These are phyloP conservation scores for Rutidosis leptorrhynchoides DNA, from an alignment of 129 eudicot species.

Conservation along the genomic window DNA sequence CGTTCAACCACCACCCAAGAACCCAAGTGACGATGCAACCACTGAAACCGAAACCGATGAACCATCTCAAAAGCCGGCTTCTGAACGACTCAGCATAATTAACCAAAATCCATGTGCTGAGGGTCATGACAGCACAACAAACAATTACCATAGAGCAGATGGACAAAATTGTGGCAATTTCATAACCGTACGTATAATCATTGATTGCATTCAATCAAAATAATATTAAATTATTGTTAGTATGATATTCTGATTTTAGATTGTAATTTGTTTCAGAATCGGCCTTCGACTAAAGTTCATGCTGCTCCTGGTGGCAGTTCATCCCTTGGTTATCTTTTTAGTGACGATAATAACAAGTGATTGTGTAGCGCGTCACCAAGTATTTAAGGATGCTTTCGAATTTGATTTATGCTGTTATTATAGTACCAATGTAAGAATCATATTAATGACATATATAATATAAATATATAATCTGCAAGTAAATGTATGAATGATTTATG, in stretches of 20 bases:
- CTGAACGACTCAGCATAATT: constrained; percentile 27
- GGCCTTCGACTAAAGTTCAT: constrained; percentile 53
- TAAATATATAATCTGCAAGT: constrained; percentile 12
- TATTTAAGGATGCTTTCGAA: constrained; percentile 16
- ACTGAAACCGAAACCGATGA: constrained; percentile 23
- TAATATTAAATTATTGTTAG: neutral
- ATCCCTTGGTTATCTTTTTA: constrained; percentile 46
- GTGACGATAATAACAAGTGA: constrained; percentile 45
- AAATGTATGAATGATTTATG: constrained; percentile 8
- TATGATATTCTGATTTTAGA: neutral
- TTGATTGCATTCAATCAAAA: no score
- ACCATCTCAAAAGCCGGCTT: constrained; percentile 20
- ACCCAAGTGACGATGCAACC: constrained; percentile 24
- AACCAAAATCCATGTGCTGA: constrained; percentile 36
- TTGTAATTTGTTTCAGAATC: constrained; percentile 36
- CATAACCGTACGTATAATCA: constrained; percentile 44
- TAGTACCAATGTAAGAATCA: constrained; percentile 2
- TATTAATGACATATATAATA: constrained; percentile 14
- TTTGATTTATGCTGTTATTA: constrained; percentile 1
- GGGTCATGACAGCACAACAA: constrained; percentile 36
- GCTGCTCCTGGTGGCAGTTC: constrained; percentile 59
- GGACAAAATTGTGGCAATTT: constrained; percentile 86
- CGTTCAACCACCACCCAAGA: constrained; percentile 41
- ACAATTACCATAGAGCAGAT: constrained; percentile 65
- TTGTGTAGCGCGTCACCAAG: constrained; percentile 1